These are phyloP conservation scores for Fusarium beomiforme DNA, from an alignment of 2,329 filamentous ascomycete genomes.

Conservation along the genomic window DNA sequence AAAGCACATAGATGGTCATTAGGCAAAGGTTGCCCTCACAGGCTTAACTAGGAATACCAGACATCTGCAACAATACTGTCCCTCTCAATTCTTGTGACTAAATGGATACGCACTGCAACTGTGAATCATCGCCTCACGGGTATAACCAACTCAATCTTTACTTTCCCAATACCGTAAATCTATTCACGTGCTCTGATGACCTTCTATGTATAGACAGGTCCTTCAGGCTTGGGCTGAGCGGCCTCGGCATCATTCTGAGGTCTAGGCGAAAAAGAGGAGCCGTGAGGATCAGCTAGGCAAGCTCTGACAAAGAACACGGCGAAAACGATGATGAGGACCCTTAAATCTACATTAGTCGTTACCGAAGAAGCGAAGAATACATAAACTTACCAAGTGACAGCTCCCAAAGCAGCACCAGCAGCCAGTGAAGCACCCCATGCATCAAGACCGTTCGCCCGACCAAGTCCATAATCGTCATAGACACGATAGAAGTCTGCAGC, in stretches of 20 bases:
- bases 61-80: not conserved
- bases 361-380: no score
- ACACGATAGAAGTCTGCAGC: conserved; percentile 43
- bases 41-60: not conserved
- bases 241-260: conserved; percentile 20
- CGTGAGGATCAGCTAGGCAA: conserved; percentile 38
- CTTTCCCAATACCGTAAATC: not conserved
- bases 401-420: conserved; percentile 54
- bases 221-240: conserved; percentile 25
- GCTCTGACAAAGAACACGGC: conserved; percentile 52
- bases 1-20: not conserved
- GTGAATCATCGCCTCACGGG: not conserved
- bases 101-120: not conserved
- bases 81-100: not conserved
- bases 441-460: conserved; percentile 32
- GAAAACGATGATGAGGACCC: conserved; percentile 52
- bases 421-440: conserved; percentile 45
- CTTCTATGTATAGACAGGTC: not conserved
- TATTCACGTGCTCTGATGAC: not conserved
- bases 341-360: conserved; percentile 33
- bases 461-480: conserved; percentile 32
- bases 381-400: conserved; percentile 51
- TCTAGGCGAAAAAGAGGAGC: conserved; percentile 15
- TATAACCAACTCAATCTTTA: not conserved
- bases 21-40: not conserved